Evolutionary conservation across 2,329 filamentous ascomycete genomes (phyloP).

Genomic region (Didymella lethalis): DNA sequence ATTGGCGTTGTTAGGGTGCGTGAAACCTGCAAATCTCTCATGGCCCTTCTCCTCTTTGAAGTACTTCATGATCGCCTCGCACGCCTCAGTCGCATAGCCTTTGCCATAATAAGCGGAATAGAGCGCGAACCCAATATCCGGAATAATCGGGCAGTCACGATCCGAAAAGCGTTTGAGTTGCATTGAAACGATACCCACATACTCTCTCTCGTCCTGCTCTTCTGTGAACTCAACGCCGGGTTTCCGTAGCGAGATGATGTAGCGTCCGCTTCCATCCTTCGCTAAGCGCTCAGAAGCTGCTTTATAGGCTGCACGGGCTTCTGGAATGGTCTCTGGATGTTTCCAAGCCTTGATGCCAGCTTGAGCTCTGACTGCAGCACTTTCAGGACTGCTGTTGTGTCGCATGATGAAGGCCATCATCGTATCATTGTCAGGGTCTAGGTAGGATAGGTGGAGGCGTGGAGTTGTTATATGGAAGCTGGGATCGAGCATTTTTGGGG

Average conservation of each 20-base stretch:
- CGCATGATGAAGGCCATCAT: slow-evolving; percentile 27
- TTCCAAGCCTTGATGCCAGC: background rate
- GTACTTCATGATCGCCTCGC: slow-evolving; percentile 20
- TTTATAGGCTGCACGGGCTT: slow-evolving; percentile 26
- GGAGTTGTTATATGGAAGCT: slow-evolving; percentile 72
- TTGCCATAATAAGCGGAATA: slow-evolving; percentile 21
- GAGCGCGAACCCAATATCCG: slow-evolving; percentile 36
- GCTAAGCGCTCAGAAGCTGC: slow-evolving; percentile 21
- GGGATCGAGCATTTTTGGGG: slow-evolving; percentile 59
- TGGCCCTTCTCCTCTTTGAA: slow-evolving; percentile 19
- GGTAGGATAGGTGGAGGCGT: slow-evolving; percentile 31
- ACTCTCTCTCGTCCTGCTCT: background rate
- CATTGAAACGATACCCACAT: slow-evolving; percentile 35
- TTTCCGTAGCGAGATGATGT: slow-evolving; percentile 33
- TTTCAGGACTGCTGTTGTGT: slow-evolving; percentile 21
- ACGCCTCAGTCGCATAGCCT: slow-evolving; percentile 36
- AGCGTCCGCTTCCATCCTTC: slow-evolving; percentile 41
- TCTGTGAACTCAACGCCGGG: background rate
- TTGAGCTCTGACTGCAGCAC: slow-evolving; percentile 1
- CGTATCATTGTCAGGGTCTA: slow-evolving; percentile 24
- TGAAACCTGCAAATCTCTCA: slow-evolving; percentile 27
- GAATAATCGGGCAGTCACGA: slow-evolving; percentile 21
- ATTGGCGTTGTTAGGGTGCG: slow-evolving; percentile 25
- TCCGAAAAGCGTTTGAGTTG: slow-evolving; percentile 32
- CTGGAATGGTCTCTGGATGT: slow-evolving; percentile 9